These are phyloP conservation scores for Hyphodiscus hymeniophilus DNA, from an alignment of 495 filamentous ascomycete genomes.

Conservation along the genomic window DNA sequence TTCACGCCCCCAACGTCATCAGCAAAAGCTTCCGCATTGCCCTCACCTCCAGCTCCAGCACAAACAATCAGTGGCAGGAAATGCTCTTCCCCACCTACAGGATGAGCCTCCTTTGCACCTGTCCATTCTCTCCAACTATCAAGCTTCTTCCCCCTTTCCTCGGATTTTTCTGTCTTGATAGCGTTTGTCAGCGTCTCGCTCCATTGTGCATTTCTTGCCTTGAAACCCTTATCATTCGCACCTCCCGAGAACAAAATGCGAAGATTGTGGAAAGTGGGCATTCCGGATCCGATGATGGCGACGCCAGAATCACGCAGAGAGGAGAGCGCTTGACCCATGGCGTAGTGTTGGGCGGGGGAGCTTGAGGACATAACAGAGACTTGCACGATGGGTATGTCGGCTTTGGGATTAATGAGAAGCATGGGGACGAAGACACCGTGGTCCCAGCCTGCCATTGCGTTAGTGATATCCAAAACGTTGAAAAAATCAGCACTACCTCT, in stretches of 20 bases:
- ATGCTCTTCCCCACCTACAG: constrained; percentile 59
- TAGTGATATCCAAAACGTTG: neutral
- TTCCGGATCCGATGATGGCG: constrained; percentile 71
- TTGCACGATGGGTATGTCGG: constrained; percentile 69
- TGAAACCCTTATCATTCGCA: constrained; percentile 60
- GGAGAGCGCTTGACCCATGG: constrained; percentile 60
- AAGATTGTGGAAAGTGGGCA: constrained; percentile 75
- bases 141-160: constrained; percentile 55
- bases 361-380: constrained; percentile 54
- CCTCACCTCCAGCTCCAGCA: constrained; percentile 60
- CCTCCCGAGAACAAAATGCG: constrained; percentile 46
- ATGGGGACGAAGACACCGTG: constrained; percentile 53
- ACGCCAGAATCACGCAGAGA: constrained; percentile 63
- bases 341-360: constrained; percentile 60
- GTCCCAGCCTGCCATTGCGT: constrained; percentile 37
- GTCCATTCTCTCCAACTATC: constrained; percentile 48
- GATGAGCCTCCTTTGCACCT: constrained; percentile 73
- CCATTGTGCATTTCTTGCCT: constrained; percentile 72
- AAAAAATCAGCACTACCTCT: constrained; percentile 31
- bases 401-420: constrained; percentile 55
- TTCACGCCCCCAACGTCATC: constrained; percentile 28
- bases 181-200: constrained; percentile 30
- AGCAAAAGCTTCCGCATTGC: constrained; percentile 40
- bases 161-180: constrained; percentile 28
- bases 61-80: constrained; percentile 70